Evolutionary conservation across 176 grass and related monocot species (phyloP).

Genomic region (Bothriochloa decipiens): DNA sequence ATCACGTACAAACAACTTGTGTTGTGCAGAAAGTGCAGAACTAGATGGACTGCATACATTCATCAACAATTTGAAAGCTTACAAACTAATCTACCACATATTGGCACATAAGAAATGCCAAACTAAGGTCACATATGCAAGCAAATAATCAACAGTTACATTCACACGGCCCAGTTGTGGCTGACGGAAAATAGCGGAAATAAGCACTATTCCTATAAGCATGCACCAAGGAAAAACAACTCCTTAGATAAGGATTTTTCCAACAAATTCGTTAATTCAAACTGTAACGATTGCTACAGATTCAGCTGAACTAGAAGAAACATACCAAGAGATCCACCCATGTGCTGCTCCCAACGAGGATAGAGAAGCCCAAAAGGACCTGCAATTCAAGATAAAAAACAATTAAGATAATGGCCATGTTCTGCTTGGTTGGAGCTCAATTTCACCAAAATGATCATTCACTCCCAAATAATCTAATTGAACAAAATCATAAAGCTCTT

Average conservation of each 20-base stretch:
- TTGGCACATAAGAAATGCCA: slow-evolving; percentile 17
- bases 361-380: slow-evolving; percentile 96
- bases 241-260: not conserved
- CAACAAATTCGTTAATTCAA: not conserved
- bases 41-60: not conserved
- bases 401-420: not conserved
- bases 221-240: not conserved
- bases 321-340: slow-evolving; percentile 99
- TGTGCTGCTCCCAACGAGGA: slow-evolving; percentile 97
- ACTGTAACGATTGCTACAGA: not conserved
- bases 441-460: not conserved
- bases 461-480: not conserved
- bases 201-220: slow-evolving; percentile 12
- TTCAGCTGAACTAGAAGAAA: slow-evolving; percentile 35
- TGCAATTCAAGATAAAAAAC: slow-evolving; percentile 39
- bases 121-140: slow-evolving; percentile 5
- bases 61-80: slow-evolving; percentile 17
- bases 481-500: not conserved
- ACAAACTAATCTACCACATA: not conserved
- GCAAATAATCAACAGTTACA: not conserved
- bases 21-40: not conserved
- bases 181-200: not conserved
- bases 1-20: not conserved
- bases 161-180: not conserved
- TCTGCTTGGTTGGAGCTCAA: slow-evolving; percentile 8